Base-by-base conservation (phyloP, 2,329 filamentous ascomycete species). In the Colletotrichum plurivorum region DNA sequence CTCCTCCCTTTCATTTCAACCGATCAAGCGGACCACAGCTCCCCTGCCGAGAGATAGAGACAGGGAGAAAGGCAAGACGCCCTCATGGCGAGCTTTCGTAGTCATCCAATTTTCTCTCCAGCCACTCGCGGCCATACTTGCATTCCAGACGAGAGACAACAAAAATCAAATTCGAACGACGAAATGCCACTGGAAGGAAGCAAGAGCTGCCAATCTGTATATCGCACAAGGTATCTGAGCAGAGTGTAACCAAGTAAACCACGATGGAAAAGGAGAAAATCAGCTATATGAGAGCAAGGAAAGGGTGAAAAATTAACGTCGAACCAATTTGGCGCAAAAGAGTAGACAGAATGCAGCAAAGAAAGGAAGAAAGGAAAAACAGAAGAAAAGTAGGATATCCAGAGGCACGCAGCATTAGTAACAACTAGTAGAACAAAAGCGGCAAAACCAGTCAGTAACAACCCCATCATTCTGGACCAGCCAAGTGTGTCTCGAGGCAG, bases 181-280 rank as follows among this genome's bases (percentile, higher is more conserved):
- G 20, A 54, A 66, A 67, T 67, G 53, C 69, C 53, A 70, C 41
- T 46, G 31, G 22, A 60, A 61, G 60, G 61, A 73, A 71, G 69
- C 67, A 71, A 36, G 31, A 36, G 31, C 57, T 67, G 67, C 74
- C 74, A 79, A 75, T 81, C 76, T 80, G 79, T 86, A 85, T 86
- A 85, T 88, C 82, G 85, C 87, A 88, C 86, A 88, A 88, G 85
- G 86, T 88, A 88, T 88, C 84, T 84, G 84, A 73, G 71, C 71
- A 64, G 75, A 72, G 70, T 69, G 61, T 72, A 70, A 67, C 63
- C 60, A 76, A 65, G 73, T 60, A 67, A 60, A 56, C 65, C 57
- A 20, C 2, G 51, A 55, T 5, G 5, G 25, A 15, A 27, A 36
- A 36, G 31, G 31, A 5, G 7, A 43, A 10, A 15, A 18, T 12